These are phyloP conservation scores for Pythium sp. DNA, from an alignment of 352 stramenopile genomes.

Conservation along the genomic window DNA sequence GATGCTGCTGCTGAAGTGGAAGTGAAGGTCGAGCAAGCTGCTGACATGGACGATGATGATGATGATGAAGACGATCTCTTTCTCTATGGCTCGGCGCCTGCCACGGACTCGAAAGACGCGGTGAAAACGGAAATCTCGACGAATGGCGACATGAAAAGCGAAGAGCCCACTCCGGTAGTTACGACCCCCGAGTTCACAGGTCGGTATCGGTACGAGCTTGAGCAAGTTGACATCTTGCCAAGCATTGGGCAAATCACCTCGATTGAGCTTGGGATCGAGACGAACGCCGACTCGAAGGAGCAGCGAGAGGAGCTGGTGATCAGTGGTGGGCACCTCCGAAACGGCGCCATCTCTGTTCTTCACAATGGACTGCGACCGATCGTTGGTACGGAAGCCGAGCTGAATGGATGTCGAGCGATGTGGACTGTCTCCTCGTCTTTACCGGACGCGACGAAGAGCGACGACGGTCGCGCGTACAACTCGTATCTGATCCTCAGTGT, in stretches of 20 bases:
- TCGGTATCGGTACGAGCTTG: constrained; percentile 48
- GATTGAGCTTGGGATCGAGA: constrained; percentile 75
- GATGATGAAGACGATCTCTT: constrained; percentile 79
- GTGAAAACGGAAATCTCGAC: constrained; percentile 16
- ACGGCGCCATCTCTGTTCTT: constrained; percentile 68
- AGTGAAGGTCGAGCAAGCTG: constrained; percentile 13
- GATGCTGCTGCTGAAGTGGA: constrained; percentile 9
- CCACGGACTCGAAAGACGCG: constrained; percentile 17
- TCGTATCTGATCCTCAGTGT: constrained; percentile 83
- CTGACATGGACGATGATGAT: constrained; percentile 32
- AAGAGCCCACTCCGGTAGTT: background rate
- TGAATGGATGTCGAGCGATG: constrained; percentile 82
- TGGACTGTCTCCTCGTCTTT: constrained; percentile 81
- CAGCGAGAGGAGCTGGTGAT: constrained; percentile 78
- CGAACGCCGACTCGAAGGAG: constrained; percentile 74
- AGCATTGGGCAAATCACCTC: constrained; percentile 82
- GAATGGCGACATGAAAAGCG: constrained; percentile 13
- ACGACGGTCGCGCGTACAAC: constrained; percentile 59
- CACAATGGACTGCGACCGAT: constrained; percentile 83
- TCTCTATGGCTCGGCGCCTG: constrained; percentile 53
- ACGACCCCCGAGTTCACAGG: constrained; percentile 11
- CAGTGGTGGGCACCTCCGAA: constrained; percentile 61
- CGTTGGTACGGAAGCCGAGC: constrained; percentile 74
- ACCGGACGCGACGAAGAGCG: constrained; percentile 38
- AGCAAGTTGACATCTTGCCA: constrained; percentile 61